These are phyloP conservation scores for Grosmannia penicillata DNA, from an alignment of 2,329 filamentous ascomycete genomes.

Conservation along the genomic window DNA sequence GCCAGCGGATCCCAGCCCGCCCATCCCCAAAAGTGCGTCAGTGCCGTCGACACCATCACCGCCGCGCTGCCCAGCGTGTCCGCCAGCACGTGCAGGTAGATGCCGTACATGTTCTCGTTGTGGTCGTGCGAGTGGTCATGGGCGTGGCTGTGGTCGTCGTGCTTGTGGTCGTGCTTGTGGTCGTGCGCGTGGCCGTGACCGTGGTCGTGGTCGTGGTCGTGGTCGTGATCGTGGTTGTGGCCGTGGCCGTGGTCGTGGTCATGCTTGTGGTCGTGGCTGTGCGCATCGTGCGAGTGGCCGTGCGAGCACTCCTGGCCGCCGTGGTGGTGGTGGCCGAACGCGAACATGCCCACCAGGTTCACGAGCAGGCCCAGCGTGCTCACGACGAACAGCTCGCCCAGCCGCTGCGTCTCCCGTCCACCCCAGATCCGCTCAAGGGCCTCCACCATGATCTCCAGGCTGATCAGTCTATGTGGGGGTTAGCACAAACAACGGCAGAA, in stretches of 20 bases:
- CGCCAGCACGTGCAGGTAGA: slow-evolving; percentile 88
- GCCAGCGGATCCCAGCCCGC: slow-evolving; percentile 89
- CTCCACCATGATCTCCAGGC: slow-evolving; percentile 90
- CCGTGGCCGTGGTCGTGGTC: slow-evolving; percentile 15
- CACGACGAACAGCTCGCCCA: slow-evolving; percentile 78
- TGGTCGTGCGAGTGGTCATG: slow-evolving; percentile 15
- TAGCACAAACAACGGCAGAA: neutral
- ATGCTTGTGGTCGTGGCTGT: slow-evolving; percentile 15
- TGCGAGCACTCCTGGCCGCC: slow-evolving; percentile 23
- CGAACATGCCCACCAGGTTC: slow-evolving; percentile 82
- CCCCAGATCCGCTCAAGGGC: slow-evolving; percentile 78
- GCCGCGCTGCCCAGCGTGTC: slow-evolving; percentile 90
- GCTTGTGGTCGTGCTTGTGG: slow-evolving; percentile 13
- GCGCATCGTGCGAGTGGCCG: slow-evolving; percentile 25
- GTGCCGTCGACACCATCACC: slow-evolving; percentile 78
- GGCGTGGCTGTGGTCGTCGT: slow-evolving; percentile 13
- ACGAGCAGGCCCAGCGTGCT: slow-evolving; percentile 76
- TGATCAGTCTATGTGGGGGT: slow-evolving; percentile 61
- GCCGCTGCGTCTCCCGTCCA: slow-evolving; percentile 66
- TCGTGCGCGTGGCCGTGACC: slow-evolving; percentile 18
- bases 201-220: slow-evolving; percentile 25
- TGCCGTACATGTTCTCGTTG: slow-evolving; percentile 96
- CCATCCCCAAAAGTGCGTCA: slow-evolving; percentile 83
- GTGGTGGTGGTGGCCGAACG: slow-evolving; percentile 59
- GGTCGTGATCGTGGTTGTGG: slow-evolving; percentile 17